phyloP scores from a whole-genome alignment of 2,329 filamentous ascomycete genomes.

The Botryotinia calthae region DNA sequence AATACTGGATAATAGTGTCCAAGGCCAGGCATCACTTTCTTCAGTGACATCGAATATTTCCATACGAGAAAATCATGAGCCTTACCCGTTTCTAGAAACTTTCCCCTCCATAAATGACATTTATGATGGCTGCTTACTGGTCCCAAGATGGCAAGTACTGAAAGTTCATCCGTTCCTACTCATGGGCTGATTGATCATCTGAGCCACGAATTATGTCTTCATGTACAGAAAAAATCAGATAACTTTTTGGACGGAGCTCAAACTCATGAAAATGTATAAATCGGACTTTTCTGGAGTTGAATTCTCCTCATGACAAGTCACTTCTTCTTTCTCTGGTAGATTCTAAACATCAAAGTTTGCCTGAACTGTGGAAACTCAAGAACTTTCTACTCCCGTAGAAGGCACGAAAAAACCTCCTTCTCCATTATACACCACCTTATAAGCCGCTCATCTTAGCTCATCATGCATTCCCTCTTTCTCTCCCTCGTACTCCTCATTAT shows the following conservation, averaged over 20 bases:
- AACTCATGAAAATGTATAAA: not conserved
- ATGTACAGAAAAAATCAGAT: not conserved
- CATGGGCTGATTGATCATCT: not conserved
- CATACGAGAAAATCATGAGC: not conserved
- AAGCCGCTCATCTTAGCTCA: not conserved
- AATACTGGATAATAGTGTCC: not conserved
- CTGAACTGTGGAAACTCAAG: not conserved
- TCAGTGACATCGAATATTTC: not conserved
- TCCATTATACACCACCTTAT: not conserved
- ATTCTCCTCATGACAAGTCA: not conserved
- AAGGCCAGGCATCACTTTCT: not conserved
- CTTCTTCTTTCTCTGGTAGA: not conserved
- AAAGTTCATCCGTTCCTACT: not conserved
- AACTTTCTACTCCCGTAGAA: not conserved
- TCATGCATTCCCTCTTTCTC: not conserved
- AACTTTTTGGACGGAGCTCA: not conserved
- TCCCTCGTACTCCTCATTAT: not conserved
- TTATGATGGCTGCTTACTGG: not conserved
- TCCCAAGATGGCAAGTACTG: not conserved
- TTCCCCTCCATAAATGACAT: not conserved
- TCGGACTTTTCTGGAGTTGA: not conserved
- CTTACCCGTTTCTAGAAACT: not conserved
- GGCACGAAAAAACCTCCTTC: not conserved
- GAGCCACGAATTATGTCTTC: not conserved
- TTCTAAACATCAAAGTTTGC: not conserved